phyloP scores from a whole-genome alignment of 257 asterid species.

The Henckelia pumila region DNA sequence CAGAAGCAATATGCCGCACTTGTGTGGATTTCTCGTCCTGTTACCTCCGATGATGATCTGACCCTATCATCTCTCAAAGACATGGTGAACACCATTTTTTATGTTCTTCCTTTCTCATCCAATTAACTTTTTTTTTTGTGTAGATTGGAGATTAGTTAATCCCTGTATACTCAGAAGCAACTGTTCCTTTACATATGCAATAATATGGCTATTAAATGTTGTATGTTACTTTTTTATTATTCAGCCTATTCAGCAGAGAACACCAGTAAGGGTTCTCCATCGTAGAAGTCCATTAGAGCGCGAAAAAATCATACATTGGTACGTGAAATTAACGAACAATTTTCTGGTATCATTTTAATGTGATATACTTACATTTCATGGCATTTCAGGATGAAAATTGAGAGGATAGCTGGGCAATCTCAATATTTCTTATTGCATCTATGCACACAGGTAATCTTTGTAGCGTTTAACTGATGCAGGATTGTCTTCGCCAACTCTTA shows the following conservation, averaged over 20 bases:
- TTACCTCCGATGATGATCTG: slow-evolving; percentile 48
- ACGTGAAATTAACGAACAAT: slow-evolving; percentile 20
- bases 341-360: slow-evolving; percentile 9
- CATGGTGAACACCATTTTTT: slow-evolving; percentile 39
- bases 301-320: slow-evolving; percentile 82
- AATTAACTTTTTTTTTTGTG: background rate
- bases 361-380: slow-evolving; percentile 22
- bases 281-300: slow-evolving; percentile 95
- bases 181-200: background rate
- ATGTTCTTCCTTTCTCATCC: background rate
- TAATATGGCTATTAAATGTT: slow-evolving; percentile 3
- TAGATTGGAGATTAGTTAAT: background rate
- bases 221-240: slow-evolving; percentile 24
- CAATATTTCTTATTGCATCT: slow-evolving; percentile 77
- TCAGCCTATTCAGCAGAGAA: slow-evolving; percentile 80
- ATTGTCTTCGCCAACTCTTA: background rate
- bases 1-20: slow-evolving; percentile 94
- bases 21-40: slow-evolving; percentile 85
- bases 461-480: background rate
- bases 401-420: slow-evolving; percentile 63
- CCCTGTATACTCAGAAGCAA: background rate
- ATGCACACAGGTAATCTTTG: slow-evolving; percentile 78
- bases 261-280: slow-evolving; percentile 97
- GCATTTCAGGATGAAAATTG: slow-evolving; percentile 72
- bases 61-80: slow-evolving; percentile 55